Evolutionary conservation across 2,329 filamentous ascomycete species (phyloP), one percentile per base, ranked within the genome.

Genomic region (Pyrenochaeta sp.): DNA sequence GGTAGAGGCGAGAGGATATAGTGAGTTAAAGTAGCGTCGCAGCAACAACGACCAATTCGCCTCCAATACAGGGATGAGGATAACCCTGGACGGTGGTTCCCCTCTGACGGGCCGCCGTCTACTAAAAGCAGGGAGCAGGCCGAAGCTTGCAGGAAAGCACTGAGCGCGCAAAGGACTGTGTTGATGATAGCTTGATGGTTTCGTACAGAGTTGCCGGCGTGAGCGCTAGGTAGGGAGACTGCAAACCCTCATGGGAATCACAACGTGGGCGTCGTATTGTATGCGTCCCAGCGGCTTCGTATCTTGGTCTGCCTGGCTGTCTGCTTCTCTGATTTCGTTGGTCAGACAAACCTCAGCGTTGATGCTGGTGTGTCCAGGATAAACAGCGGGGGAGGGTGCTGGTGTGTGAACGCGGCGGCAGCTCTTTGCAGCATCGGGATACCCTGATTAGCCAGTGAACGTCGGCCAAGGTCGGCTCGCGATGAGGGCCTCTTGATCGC

Each of bases 1-100:
- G 68, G 66, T 67, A 68, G 59, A 62, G 69, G 64, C 61, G 65
- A 71, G 62, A 67, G 64, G 67, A 69, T 72, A 70, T 71, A 70
- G 67, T 62, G 63, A 61, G 65, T 72, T 68, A 71, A 71, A 66
- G 68, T 73, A 72, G 70, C 69, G 69, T 71, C 67, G 62, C 62
- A 72, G 67, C 62, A 65, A 55, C 60, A 53, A 67, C 55, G 52
- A 65, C 61, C 63, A 68, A 70, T 66, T 68, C 64, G 62, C 69
- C 60, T 72, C 67, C 59, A 66, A 68, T 58, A 69, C 63, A 65
- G 61, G 56, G 56, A 62, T 67, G 63, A 66, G 69, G 68, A 62
- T 69, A 61, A 71, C 61, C 73, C 72, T 69, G 63, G 70, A 54
- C 54, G 48, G 46, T 42, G 64, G 59, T 66, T 61, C 73, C 69